Evolutionary conservation across 352 stramenopile genomes (phyloP), one percentile per base, ranked within the genome.

Genomic region (Phytophthora hybrid): DNA sequence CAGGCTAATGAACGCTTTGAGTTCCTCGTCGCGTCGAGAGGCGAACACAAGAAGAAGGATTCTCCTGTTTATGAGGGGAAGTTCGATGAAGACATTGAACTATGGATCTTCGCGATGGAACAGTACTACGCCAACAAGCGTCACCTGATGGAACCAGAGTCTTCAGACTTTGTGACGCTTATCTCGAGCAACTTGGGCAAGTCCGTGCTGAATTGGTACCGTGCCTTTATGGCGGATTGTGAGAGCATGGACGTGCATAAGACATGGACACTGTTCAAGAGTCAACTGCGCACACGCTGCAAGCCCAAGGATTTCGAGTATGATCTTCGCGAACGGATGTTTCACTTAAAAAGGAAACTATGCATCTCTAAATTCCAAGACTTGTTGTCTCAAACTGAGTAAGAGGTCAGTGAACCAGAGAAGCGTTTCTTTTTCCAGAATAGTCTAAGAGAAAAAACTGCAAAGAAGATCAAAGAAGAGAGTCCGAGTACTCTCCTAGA

Each of bases 371-470:
- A 26, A 2, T 26, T 26, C 23, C 23, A 26, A 26, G 23, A 26
- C 23, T 26, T 26, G 23, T 26, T 26, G 23, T 26, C 23, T 26
- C 23, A 26, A 26, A 26, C 51, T 32, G 55, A 63, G 55, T 46
- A 65, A 8, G 8, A 19, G 4, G 65, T 73, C 16, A 62, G 32
- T 39, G 66, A 67, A 23, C 11, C 63, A 21, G 58, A 68, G 58
- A 73, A 71, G 34, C 61, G 68, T 23, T 76, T 72, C 57, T 72
- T 52, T 37, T 76, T 76, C 69, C 69, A 76, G 31, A 62, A 65
- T 49, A 41, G 49, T 29, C 58, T 72, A 52, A 31, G 58, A 5
- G 49, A 58, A 67, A 63, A 65, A 44, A 76, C 63, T 0, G 53
- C 39, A 5, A 71, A 21, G 19, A 72, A 72, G 63, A 71, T 70